A percentile compares a stretch with the other conserved stretches of the same genome.
phyloP scores from a whole-genome alignment of 2,329 filamentous ascomycete species.

The Xylariaceae sp. region DNA sequence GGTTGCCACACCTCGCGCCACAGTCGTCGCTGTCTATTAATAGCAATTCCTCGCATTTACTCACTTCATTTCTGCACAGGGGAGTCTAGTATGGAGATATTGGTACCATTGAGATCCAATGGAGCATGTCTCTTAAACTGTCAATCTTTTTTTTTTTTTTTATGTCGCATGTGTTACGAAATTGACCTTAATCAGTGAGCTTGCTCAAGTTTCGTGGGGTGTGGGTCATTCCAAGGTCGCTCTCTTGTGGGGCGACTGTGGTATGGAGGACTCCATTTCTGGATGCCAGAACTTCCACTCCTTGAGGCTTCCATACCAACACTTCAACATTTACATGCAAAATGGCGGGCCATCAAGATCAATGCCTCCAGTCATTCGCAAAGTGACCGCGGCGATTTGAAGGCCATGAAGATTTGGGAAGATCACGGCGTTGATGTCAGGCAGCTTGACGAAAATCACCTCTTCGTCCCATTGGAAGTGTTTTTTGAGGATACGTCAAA shows the following conservation, averaged over 20 bases:
- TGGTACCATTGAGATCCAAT: background rate
- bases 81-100: background rate
- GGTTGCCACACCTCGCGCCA: no score
- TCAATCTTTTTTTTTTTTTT: background rate
- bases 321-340: no score
- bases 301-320: no score
- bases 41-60: no score
- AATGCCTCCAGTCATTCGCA: slow-evolving; percentile 7
- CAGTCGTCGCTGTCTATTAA: no score
- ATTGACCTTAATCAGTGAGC: background rate
- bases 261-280: background rate
- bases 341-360: slow-evolving; percentile 19
- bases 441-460: slow-evolving; percentile 7
- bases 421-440: background rate
- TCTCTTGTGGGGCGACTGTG: background rate
- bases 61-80: background rate
- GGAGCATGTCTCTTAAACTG: background rate
- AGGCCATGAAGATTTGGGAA: background rate
- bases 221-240: background rate
- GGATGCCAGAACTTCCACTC: no score
- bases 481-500: slow-evolving; percentile 16
- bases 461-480: slow-evolving; percentile 6
- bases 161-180: background rate
- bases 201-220: background rate
- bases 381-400: slow-evolving; percentile 7